Evolutionary conservation across 768 basidiomycete species (phyloP), one percentile per base, ranked within the genome.

Genomic region (Psilocybe sp.): DNA sequence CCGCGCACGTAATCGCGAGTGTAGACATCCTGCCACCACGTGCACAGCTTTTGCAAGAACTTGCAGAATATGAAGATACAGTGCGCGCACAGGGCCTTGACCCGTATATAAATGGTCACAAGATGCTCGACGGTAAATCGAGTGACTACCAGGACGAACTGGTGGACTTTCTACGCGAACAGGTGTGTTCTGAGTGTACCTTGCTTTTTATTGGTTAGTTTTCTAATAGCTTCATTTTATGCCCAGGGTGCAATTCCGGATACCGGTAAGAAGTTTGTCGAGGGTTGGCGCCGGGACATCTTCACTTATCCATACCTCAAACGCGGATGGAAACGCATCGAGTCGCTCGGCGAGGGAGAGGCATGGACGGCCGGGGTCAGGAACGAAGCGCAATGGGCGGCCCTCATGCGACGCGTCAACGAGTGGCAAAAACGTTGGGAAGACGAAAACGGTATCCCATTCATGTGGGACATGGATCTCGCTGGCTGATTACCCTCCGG

Each of bases 391-490:
- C 67, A 81, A 53, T 81, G 80, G 80, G 72, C 69, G 1, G 66
- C 70, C 23, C 49, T 81, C 48, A 76, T 82, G 77, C 39, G 53
- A 31, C 65, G 76, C 42, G 57, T 82, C 20, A 71, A 74, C 36
- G 66, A 60, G 46, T 80, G 80, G 79, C 74, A 80, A 56, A 57
- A 66, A 43, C 66, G 76, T n/a, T 82, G 82, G 77, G 80, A 82
- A 55, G 61, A 55, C n/a, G 58, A 61, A 13, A 58, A 67, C 14
- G 61, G 52, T n/a, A 51, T 66, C 9, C 50, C 38, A 9, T 63
- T 63, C 46, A 42, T 48, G 7, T 43, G 52, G 15, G 62, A 64
- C 43, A 33, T 54, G 1, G 58, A 61, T 33, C 49, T 63, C 41
- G 51, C 43, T 36, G 53, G 53, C 18, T 61, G 44, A 47, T 15